Conservation (phyloP, 768 basidiomycete genomes). For the Tremella mesenterica region DNA sequence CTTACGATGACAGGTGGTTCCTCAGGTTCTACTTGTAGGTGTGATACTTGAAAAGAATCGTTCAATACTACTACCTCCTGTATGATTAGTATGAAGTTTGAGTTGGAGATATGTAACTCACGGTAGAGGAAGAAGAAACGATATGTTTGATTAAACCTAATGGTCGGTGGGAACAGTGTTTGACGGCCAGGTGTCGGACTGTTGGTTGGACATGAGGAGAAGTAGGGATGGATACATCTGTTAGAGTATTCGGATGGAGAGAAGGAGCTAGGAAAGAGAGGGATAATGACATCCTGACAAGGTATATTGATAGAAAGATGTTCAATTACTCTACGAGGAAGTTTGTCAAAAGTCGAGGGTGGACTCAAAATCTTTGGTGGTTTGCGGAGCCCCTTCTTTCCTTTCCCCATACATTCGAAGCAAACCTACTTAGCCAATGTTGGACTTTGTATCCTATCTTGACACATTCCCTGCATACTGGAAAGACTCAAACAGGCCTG, state of each 20-base stretch:
- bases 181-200: constrained; percentile 33
- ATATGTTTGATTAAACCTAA: constrained; percentile 33
- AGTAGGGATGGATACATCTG: constrained; percentile 30
- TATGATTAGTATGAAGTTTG: background rate
- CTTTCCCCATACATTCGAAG: no score
- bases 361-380: no score
- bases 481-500: no score
- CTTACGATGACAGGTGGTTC: constrained; percentile 22
- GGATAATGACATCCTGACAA: no score
- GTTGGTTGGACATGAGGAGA: constrained; percentile 22
- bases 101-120: no score
- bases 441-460: no score
- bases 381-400: no score
- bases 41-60: constrained; percentile 25
- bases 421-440: no score
- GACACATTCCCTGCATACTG: no score
- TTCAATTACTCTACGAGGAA: no score
- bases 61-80: constrained; percentile 24
- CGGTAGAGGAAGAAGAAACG: background rate
- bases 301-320: no score
- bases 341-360: no score
- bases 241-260: constrained; percentile 34
- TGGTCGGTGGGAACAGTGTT: constrained; percentile 24
- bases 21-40: constrained; percentile 8
- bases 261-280: constrained; percentile 37